phyloP scores from a whole-genome alignment of 2,329 filamentous ascomycete species.

The Sporothrix sp. region DNA sequence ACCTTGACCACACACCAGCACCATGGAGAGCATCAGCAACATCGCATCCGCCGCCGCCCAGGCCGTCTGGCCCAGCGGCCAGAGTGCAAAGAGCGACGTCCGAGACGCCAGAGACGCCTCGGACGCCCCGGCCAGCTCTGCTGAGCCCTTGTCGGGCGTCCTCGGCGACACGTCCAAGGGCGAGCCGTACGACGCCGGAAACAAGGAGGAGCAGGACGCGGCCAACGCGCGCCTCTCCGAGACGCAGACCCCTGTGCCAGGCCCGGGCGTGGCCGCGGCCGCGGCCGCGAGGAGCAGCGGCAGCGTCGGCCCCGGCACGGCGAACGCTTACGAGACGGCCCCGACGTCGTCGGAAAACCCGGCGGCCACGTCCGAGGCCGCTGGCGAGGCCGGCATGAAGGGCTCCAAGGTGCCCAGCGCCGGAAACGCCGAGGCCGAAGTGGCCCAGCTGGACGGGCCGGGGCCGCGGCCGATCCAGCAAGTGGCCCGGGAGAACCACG shows the following conservation, averaged over 20 bases:
- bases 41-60: constrained; percentile 40
- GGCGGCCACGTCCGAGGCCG: not conserved
- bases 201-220: constrained; percentile 28
- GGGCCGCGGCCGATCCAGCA: constrained; percentile 34
- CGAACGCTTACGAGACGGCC: not conserved
- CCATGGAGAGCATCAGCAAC: constrained; percentile 56
- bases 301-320: not conserved
- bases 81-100: too few relatives aligned
- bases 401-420: constrained; percentile 10
- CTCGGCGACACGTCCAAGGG: constrained; percentile 55
- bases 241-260: not conserved
- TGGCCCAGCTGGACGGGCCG: constrained; percentile 30
- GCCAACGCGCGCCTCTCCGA: not conserved
- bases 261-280: too few relatives aligned
- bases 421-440: constrained; percentile 2
- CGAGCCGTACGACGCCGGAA: constrained; percentile 73
- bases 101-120: too few relatives aligned
- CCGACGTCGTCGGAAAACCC: not conserved
- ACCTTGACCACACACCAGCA: not conserved
- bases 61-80: constrained; percentile 39
- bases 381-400: constrained; percentile 11
- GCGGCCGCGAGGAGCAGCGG: not conserved
- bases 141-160: constrained; percentile 64
- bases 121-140: constrained; percentile 29
- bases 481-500: constrained; percentile 26